Conservation (phyloP, 176 grass and related monocot genomes). For the Rhipidocladum racemiflorum region DNA sequence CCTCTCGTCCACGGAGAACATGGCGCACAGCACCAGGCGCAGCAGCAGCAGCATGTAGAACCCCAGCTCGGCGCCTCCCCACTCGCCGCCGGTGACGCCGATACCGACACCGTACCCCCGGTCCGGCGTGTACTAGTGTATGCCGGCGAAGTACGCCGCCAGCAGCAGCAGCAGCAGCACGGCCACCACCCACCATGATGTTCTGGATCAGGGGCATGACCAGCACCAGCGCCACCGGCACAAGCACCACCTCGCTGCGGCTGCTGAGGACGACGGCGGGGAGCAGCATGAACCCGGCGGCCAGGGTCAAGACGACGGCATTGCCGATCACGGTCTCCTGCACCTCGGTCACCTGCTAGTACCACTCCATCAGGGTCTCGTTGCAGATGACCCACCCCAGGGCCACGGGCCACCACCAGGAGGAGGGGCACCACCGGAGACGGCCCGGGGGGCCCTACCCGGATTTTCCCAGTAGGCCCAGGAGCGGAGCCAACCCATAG, state of each 20-base stretch:
- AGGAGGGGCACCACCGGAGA: conserved; percentile 75
- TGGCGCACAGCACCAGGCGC: conserved; percentile 48
- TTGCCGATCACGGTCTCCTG: conserved; percentile 36
- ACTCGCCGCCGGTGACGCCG: not conserved
- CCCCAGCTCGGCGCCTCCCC: conserved; percentile 31
- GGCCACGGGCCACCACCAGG: conserved; percentile 51
- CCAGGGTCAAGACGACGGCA: conserved; percentile 34
- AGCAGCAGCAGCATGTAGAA: conserved; percentile 67
- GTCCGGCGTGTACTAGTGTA: conserved; percentile 49
- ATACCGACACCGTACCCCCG: not conserved
- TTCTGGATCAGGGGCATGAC: conserved; percentile 56
- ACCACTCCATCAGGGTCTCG: conserved; percentile 45
- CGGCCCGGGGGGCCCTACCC: conserved; percentile 30
- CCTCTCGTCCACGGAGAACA: conserved; percentile 57
- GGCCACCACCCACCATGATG: conserved; percentile 33
- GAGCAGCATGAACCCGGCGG: conserved; percentile 25
- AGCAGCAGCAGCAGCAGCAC: conserved; percentile 47
- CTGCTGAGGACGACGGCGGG: conserved; percentile 28
- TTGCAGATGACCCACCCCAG: conserved; percentile 60
- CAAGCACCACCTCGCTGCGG: conserved; percentile 52
- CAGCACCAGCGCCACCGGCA: conserved; percentile 45
- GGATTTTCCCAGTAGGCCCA: conserved; percentile 28
- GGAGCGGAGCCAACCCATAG: no score
- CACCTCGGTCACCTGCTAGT: conserved; percentile 34
- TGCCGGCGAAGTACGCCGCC: conserved; percentile 41